phyloP scores from a whole-genome alignment of 2,329 filamentous ascomycete species.

The Penicillium sp. region DNA sequence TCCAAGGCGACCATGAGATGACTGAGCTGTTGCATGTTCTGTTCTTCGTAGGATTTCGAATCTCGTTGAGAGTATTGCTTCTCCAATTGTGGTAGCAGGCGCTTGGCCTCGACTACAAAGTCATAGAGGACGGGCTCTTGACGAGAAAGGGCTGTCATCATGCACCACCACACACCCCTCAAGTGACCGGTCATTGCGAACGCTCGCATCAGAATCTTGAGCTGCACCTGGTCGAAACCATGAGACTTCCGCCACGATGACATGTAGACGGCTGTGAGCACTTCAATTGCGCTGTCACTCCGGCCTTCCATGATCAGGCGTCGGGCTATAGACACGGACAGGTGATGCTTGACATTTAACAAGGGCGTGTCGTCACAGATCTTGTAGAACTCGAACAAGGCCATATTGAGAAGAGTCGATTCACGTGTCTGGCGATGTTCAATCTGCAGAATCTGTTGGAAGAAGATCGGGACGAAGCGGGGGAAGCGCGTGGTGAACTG shows the following conservation, averaged over 20 bases:
- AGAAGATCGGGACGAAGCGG: conserved; percentile 36
- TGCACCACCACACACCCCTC: conserved; percentile 44
- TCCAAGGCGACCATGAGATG: conserved; percentile 8
- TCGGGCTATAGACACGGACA: conserved; percentile 30
- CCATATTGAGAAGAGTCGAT: conserved; percentile 35
- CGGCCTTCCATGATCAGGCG: conserved; percentile 30
- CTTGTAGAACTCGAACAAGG: conserved; percentile 43
- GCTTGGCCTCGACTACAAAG: conserved; percentile 38
- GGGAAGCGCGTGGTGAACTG: conserved; percentile 25
- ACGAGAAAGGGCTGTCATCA: conserved; percentile 40
- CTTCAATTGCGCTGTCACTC: conserved; percentile 32
- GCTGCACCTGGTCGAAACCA: conserved; percentile 39
- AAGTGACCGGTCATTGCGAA: conserved; percentile 32
- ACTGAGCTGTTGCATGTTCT: not conserved
- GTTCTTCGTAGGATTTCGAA: not conserved
- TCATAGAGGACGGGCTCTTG: conserved; percentile 31
- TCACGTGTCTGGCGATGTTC: conserved; percentile 19
- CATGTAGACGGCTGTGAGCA: conserved; percentile 39
- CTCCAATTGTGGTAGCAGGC: conserved; percentile 24
- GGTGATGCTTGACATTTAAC: conserved; percentile 40
- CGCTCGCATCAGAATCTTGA: conserved; percentile 42
- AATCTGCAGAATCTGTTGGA: conserved; percentile 36
- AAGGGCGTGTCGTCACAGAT: conserved; percentile 35
- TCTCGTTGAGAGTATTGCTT: not conserved
- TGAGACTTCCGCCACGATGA: conserved; percentile 37